Evolutionary conservation across 2,329 filamentous ascomycete species (phyloP), one percentile per base, ranked within the genome.

Genomic region (Geosmithia putterillii): DNA sequence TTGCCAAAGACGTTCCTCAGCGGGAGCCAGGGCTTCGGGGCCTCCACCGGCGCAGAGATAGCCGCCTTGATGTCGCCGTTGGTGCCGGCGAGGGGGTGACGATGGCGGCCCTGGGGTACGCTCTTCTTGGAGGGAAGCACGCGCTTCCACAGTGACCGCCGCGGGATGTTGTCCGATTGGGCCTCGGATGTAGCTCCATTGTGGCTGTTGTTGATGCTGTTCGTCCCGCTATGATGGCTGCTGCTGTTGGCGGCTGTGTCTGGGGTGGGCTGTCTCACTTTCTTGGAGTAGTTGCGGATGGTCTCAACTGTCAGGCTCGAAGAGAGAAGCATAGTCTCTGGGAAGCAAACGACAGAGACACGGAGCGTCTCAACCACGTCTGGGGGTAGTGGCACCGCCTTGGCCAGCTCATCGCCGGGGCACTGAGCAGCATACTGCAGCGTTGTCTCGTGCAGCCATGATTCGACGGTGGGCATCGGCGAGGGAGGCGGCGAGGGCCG

Each of bases 291-390:
- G 22, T 65, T 57, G 15, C 75, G 71, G 45, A 79, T 75, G 0
- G 70, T 76, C 54, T 79, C 74, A 41, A 77, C 63, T 0, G 74
- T 70, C 4, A 77, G 59, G 50, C 70, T 76, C 0, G 67, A 70
- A 5, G 73, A 69, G 10, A 71, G 59, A 1, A 79, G 66, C 69
- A 77, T 75, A 1, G 73, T 76, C 49, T 76, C 73, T 0, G 74
- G 74, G 48, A 79, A 79, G 50, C 71, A 76, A 5, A 66, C 60
- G 10, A 76, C 67, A 0, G 69, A 74, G 6, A 75, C 64, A 22
- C 69, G 61, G 4, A 79, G 59, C 1, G 66, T 74, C 45, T 79
- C 73, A 36, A 77, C 55, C 3, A 75, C 63, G 21, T 76, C 66
- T 1, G 69, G 65, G 0, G 73, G 71, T 0, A 79, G 59, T 1